Evolutionary conservation across 2,329 filamentous ascomycete genomes (phyloP).

Genomic region (Pseudonectria foliicola): DNA sequence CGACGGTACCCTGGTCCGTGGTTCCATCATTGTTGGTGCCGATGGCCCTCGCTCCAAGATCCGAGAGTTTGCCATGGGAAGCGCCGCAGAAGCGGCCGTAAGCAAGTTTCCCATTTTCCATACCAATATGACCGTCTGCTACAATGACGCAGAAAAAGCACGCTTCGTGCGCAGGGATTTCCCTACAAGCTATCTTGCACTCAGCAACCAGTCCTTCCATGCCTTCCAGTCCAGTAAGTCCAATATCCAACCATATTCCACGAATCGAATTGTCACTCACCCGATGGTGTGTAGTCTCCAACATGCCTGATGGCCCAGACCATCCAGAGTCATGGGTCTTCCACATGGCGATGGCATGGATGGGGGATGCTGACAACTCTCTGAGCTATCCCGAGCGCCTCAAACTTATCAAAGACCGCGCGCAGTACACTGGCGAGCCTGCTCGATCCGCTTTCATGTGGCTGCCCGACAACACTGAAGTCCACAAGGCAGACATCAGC

Average conservation of each 20-base stretch:
- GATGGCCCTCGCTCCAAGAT: constrained; percentile 14
- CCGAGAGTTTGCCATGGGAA: constrained; percentile 14
- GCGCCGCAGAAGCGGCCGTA: constrained; percentile 10
- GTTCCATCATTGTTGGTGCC: constrained; percentile 13
- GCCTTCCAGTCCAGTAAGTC: constrained; percentile 16
- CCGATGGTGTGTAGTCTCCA: constrained; percentile 9
- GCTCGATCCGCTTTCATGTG: constrained; percentile 15
- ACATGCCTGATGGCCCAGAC: constrained; percentile 14
- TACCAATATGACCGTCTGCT: constrained; percentile 19
- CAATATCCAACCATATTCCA: too few species aligned
- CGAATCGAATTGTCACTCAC: not conserved
- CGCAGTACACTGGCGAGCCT: constrained; percentile 11
- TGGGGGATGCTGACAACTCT: constrained; percentile 9
- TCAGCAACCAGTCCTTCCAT: constrained; percentile 16
- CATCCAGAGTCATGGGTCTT: constrained; percentile 17
- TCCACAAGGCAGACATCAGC: constrained; percentile 18
- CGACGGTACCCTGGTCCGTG: constrained; percentile 7
- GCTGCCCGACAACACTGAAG: constrained; percentile 15
- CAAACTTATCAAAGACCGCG: constrained; percentile 14
- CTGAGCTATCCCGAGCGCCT: constrained; percentile 14
- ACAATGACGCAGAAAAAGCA: constrained; percentile 15
- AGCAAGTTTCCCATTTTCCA: constrained; percentile 19
- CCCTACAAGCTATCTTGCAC: constrained; percentile 15
- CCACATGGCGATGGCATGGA: constrained; percentile 19
- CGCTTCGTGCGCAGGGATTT: constrained; percentile 10